Conservation (phyloP, 2,329 filamentous ascomycete species). For the Thelonectria blattea region DNA sequence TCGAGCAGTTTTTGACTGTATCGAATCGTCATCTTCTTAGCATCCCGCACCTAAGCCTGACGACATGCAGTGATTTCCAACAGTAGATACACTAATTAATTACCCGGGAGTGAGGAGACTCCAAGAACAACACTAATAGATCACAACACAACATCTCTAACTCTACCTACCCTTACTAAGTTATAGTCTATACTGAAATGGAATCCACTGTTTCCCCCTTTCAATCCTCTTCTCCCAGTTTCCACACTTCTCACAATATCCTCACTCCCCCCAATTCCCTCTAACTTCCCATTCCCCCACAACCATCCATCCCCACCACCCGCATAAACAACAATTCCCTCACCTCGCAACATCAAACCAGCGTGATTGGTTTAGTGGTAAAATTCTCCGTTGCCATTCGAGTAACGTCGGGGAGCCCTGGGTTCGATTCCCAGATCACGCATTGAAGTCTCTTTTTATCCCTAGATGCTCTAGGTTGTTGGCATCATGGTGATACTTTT, state of each 20-base stretch:
- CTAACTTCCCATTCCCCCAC: background rate
- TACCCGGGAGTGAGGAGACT: too few relatives aligned
- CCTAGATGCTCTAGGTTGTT: background rate
- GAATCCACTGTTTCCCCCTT: too few relatives aligned
- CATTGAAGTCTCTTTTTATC: background rate
- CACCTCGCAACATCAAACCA: background rate
- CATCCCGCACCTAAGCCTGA: background rate
- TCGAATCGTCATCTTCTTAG: background rate
- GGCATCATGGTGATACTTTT: background rate
- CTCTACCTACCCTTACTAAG: too few relatives aligned
- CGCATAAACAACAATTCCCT: background rate
- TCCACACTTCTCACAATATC: too few relatives aligned
- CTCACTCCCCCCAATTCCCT: background rate
- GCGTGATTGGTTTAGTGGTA: constrained; percentile 20
- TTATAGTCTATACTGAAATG: too few relatives aligned
- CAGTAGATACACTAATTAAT: too few relatives aligned
- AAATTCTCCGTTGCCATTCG: constrained; percentile 17
- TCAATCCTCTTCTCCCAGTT: too few relatives aligned
- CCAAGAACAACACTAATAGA: too few relatives aligned
- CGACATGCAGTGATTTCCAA: background rate
- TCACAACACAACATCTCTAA: too few relatives aligned
- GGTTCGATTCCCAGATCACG: constrained; percentile 19
- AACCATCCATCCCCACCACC: background rate
- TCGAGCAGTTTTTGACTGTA: too few relatives aligned
- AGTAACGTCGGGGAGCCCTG: constrained; percentile 15